Percentiles rank a stretch among this genome's conserved stretches.
phyloP scores from a whole-genome alignment of 352 stramenopile species.

The Halophytophthora batemanensis region DNA sequence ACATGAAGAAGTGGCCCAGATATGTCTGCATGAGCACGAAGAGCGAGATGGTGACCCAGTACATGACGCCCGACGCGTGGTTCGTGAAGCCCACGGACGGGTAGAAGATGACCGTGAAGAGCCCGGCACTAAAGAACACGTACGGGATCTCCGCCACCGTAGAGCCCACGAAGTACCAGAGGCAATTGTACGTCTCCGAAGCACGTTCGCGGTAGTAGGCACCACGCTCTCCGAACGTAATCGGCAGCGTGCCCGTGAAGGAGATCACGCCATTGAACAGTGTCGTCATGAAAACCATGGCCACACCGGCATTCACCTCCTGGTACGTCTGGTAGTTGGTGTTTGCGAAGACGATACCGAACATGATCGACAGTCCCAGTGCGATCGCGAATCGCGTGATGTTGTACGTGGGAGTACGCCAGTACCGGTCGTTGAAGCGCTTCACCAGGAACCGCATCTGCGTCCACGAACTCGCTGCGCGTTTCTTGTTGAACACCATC shows the following conservation, averaged over 20 bases:
- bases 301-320: constrained; percentile 23
- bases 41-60: constrained; percentile 14
- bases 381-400: constrained; percentile 43
- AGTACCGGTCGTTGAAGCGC: constrained; percentile 14
- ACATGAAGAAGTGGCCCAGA: constrained; percentile 14
- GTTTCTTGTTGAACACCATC: constrained; percentile 17
- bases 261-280: constrained; percentile 57
- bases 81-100: constrained; percentile 28
- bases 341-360: constrained; percentile 43
- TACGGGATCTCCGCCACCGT: constrained; percentile 71
- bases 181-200: constrained; percentile 1
- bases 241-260: constrained; percentile 45
- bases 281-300: constrained; percentile 60
- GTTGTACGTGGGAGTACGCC: constrained; percentile 57
- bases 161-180: constrained; percentile 49
- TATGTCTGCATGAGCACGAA: constrained; percentile 11
- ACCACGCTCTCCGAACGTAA: constrained; percentile 63
- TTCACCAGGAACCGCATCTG: constrained; percentile 32
- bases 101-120: constrained; percentile 19
- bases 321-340: constrained; percentile 12
- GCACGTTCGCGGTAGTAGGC: constrained; percentile 52
- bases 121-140: constrained; percentile 39
- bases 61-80: constrained; percentile 9
- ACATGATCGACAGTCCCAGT: constrained; percentile 53
- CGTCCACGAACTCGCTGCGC: constrained; percentile 3